These are phyloP conservation scores for Tylopilus sp. DNA, from an alignment of 768 basidiomycete genomes.

Conservation along the genomic window DNA sequence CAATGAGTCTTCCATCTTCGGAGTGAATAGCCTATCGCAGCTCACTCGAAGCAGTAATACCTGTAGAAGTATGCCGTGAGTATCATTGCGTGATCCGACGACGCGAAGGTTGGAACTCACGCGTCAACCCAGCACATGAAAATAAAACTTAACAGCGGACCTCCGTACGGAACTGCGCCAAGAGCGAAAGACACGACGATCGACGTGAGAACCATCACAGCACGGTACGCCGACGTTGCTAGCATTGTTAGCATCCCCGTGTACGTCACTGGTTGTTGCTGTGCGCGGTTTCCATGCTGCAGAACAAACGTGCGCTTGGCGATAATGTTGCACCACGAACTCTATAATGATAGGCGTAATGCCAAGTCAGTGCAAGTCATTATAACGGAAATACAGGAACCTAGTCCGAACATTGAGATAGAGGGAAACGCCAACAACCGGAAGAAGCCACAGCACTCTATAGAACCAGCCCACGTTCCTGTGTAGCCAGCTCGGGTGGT, in stretches of 20 bases:
- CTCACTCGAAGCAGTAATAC: conserved; percentile 90
- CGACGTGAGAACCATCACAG: conserved; percentile 79
- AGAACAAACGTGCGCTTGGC: conserved; percentile 71
- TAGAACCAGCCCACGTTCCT: conserved; percentile 75
- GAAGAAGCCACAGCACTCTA: conserved; percentile 74
- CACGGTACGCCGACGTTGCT: conserved; percentile 78
- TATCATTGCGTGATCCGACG: neutral
- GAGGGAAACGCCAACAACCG: conserved; percentile 69
- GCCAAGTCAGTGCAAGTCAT: conserved; percentile 13
- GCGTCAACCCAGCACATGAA: conserved; percentile 87
- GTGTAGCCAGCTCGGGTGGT: conserved; percentile 63
- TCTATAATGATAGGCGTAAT: conserved; percentile 39
- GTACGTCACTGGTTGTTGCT: conserved; percentile 56
- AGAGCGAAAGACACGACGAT: conserved; percentile 65
- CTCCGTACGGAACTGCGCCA: conserved; percentile 60
- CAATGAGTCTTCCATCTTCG: conserved; percentile 7
- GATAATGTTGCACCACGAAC: conserved; percentile 72
- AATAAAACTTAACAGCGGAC: conserved; percentile 55
- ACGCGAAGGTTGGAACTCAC: conserved; percentile 48
- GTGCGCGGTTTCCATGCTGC: conserved; percentile 63
- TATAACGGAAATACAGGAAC: conserved; percentile 4
- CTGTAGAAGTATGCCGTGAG: conserved; percentile 35
- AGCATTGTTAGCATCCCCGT: conserved; percentile 68
- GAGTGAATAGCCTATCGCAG: neutral
- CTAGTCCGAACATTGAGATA: conserved; percentile 70